phyloP scores from a whole-genome alignment of 2,329 filamentous ascomycete species.

The Cladosporium sp. region DNA sequence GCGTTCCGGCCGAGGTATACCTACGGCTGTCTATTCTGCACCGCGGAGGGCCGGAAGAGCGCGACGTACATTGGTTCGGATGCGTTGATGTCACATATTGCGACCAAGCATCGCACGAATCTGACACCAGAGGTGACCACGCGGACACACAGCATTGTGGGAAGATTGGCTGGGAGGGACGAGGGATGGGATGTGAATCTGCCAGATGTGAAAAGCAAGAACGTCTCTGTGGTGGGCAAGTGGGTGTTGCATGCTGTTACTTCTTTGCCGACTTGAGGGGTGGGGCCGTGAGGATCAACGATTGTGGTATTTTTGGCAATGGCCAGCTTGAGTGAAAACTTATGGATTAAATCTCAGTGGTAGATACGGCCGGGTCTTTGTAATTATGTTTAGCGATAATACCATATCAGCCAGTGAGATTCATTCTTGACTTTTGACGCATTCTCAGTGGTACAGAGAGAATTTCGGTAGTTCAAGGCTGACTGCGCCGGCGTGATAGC shows the following conservation, averaged over 20 bases:
- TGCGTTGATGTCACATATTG: slow-evolving; percentile 44
- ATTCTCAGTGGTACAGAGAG: not conserved
- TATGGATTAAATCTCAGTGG: not conserved
- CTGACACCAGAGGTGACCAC: slow-evolving; percentile 33
- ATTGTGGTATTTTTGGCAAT: not conserved
- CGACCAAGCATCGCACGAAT: slow-evolving; percentile 39
- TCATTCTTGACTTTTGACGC: not conserved
- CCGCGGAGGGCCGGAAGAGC: slow-evolving; percentile 23
- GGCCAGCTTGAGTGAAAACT: not conserved
- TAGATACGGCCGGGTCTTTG: not conserved
- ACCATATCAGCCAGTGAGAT: not conserved
- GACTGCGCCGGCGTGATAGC: not conserved
- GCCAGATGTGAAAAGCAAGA: slow-evolving; percentile 23
- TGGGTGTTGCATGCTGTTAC: slow-evolving; percentile 14
- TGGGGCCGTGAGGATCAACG: not conserved
- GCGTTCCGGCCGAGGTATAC: slow-evolving; percentile 17
- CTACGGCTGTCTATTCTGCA: slow-evolving; percentile 28
- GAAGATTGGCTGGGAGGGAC: slow-evolving; percentile 34
- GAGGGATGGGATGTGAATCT: slow-evolving; percentile 42
- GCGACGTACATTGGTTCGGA: slow-evolving; percentile 36
- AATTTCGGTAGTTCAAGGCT: not conserved
- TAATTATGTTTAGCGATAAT: not conserved
- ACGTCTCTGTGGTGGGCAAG: not conserved
- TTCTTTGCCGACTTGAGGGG: slow-evolving; percentile 14
- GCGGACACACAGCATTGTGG: slow-evolving; percentile 41